Percentiles rank a stretch among this genome's conserved stretches.
These are phyloP conservation scores for Teunomyces funiuensis DNA, from an alignment of 805 yeast genomes.

Conservation along the genomic window DNA sequence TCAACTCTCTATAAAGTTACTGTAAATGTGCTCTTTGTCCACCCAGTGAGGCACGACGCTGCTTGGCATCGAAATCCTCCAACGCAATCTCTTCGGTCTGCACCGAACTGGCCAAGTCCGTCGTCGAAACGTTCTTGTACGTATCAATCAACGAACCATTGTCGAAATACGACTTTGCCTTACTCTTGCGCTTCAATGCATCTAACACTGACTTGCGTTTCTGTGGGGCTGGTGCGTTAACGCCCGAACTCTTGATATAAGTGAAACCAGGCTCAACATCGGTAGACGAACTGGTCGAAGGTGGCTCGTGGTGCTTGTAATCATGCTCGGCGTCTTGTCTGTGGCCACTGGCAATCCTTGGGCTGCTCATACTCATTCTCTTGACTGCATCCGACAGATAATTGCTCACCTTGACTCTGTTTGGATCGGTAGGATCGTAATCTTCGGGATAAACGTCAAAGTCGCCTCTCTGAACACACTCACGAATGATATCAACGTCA, in stretches of 20 bases:
- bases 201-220: constrained; percentile 33
- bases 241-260: neutral
- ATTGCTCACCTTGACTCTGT: constrained; percentile 52
- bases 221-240: constrained; percentile 6
- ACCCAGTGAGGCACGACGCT: constrained; percentile 18
- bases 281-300: constrained; percentile 7
- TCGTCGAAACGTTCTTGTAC: constrained; percentile 27
- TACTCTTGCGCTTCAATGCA: constrained; percentile 33
- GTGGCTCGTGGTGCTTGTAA: constrained; percentile 6
- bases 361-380: constrained; percentile 5
- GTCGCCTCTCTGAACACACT: constrained; percentile 52
- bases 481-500: constrained; percentile 73
- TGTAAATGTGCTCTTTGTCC: constrained; percentile 8
- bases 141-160: constrained; percentile 33
- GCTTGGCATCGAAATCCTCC: constrained; percentile 37
- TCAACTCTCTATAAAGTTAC: no score
- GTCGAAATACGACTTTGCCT: constrained; percentile 20
- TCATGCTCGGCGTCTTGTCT: neutral
- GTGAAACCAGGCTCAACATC: constrained; percentile 4
- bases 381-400: constrained; percentile 19
- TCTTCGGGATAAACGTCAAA: constrained; percentile 49
- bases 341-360: neutral
- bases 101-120: constrained; percentile 32
- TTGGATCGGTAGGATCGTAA: constrained; percentile 56
- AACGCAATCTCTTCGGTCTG: constrained; percentile 54